Base-by-base conservation (phyloP, 441 rosid genomes). In the Syzygium syzygioides region DNA sequence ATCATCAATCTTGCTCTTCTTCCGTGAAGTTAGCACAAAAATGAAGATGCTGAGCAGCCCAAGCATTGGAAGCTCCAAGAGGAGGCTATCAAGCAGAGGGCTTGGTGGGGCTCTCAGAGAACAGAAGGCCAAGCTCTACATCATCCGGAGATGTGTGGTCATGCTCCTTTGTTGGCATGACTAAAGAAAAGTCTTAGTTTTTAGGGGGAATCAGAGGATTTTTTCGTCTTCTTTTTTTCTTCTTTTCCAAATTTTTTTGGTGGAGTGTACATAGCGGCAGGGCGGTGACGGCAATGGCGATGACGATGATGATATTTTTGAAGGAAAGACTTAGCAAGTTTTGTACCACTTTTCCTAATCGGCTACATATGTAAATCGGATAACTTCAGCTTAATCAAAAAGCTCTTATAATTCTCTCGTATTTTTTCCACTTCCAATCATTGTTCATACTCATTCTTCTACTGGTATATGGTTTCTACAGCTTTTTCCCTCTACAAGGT, bases 81-180 rank as follows among this genome's bases (percentile, higher is more conserved):
- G 98, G 92, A 96, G 98, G 93, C 88, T 95, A 68, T 95, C 98
- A 83, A 94, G 97, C 92, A 96, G 94, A 88, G 96, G 98, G 19
- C 89, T 95, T 23, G 98, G 99, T 57, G 94, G 96, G 87, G 96
- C 91, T 85, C 95, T 96, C 18, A 93, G 95, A 92, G 97, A 97
- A 89, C 99, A 97, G 88, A 96, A 94, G 93, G 99, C 98, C 37
- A 92, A 93, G 94, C 97, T 97, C 89, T 97, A 97, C 90, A 97
- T 97, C 32, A 97, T 97, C 50, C 93, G 96, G 89, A 95, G 99
- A 93, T 96, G 99, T 87, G 98, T 97, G 9, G 97, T 96, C 90
- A 97, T 97, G 99, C 97, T 97, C 84, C 95, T 97, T 86, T 97
- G 98, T 79, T 95, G 99, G 99, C 98, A 97, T 94, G 99, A 97